Base-by-base conservation (phyloP, 2,329 filamentous ascomycete genomes). In the Paecilomyces niveus region DNA sequence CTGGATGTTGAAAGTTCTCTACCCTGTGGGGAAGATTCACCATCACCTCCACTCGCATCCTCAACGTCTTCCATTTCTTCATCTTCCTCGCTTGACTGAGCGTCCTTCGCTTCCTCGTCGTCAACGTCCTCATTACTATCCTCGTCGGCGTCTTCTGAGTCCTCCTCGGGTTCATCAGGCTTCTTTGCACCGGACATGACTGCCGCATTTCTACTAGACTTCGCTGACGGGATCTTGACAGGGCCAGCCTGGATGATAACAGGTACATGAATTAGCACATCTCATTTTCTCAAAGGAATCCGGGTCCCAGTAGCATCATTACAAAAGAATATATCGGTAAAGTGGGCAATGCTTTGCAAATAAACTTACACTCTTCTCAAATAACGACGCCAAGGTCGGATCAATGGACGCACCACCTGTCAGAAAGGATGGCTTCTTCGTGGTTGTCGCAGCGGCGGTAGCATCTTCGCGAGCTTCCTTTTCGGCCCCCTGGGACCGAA, bases 321-420 rank as follows among this genome's bases (percentile, higher is more conserved):
- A 4, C 1, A 18, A 1, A 45, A 53, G 18, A 11, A 10, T 22
- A 51, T 22, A 51, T 7, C 3, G n/a, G 2, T 24, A 26, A 51
- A 76, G 60, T 33, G 22, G 6, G 22, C 21, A 26, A 29, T 52
- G 3, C 21, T 4, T 29, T 22, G 21, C 50, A 50, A 50, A 51
- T 11, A 82, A 5, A 31, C 29, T 32, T 82, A 90, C 88, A 79
- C 89, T 91, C 58, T 81, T 79, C 58, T 86, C 82, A 75, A 92
- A 92, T 45, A 92, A 80, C 61, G 87, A 85, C 67, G 86, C 81
- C 64, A 92, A 78, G 58, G 81, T 77, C 71, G 88, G 87, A 78
- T 92, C 88, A 60, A 91, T 79, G 60, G 81, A 79, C 72, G 83
- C 83, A 57, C 87, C 86, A 56, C 87, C 80, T 59, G 80, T 79